A percentile compares a stretch with the other conserved stretches of the same genome.
These are phyloP conservation scores for Axilococcus clingmanii DNA, from an alignment of 139 green algal genomes.

Conservation along the genomic window DNA sequence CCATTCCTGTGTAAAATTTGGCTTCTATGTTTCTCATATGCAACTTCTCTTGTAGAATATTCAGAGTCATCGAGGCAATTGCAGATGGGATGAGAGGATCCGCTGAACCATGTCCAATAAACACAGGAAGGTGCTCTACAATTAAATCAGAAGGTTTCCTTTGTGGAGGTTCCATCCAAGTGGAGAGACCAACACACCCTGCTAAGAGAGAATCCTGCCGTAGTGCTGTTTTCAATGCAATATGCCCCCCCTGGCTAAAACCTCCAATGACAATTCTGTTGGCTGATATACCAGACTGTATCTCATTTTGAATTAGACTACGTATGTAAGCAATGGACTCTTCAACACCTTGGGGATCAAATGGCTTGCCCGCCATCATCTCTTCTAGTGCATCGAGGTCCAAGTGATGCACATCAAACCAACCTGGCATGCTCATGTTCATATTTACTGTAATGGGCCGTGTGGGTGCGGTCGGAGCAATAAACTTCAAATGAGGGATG, in stretches of 20 bases:
- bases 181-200: slow-evolving; percentile 27
- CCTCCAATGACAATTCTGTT: slow-evolving; percentile 29
- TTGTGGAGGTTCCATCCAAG: slow-evolving; percentile 31
- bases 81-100: slow-evolving; percentile 26
- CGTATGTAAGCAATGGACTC: slow-evolving; percentile 19
- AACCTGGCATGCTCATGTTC: slow-evolving; percentile 33
- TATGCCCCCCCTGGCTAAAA: slow-evolving; percentile 33
- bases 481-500: slow-evolving; percentile 29
- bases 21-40: slow-evolving; percentile 10
- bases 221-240: slow-evolving; percentile 25
- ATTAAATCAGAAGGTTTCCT: not conserved
- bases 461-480: slow-evolving; percentile 34
- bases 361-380: slow-evolving; percentile 20
- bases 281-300: slow-evolving; percentile 20
- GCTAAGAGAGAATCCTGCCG: slow-evolving; percentile 12
- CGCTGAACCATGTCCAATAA: slow-evolving; percentile 23
- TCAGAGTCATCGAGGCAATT: slow-evolving; percentile 8
- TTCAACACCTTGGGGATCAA: slow-evolving; percentile 15
- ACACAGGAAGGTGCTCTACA: slow-evolving; percentile 16
- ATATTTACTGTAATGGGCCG: slow-evolving; percentile 40
- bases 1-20: slow-evolving; percentile 28
- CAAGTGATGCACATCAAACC: slow-evolving; percentile 39
- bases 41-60: slow-evolving; percentile 7
- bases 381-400: slow-evolving; percentile 8
- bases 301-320: slow-evolving; percentile 22